Conservation (phyloP, 345 rosid species). For the Raphanus raphanistrum region DNA sequence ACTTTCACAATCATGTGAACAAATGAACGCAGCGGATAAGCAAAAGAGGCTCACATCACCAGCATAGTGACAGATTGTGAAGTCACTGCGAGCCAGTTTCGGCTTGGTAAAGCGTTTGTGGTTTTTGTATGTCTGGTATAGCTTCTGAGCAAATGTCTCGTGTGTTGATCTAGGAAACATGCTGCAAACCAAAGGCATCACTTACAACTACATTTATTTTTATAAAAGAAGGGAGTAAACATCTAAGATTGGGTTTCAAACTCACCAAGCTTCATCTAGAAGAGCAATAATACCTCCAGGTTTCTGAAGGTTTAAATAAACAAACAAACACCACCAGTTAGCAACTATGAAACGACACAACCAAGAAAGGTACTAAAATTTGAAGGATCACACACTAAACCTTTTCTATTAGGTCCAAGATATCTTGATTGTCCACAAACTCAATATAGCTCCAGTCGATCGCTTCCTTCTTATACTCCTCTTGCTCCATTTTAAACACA, state of each 20-base stretch:
- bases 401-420: conserved; percentile 97
- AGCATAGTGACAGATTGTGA: conserved; percentile 97
- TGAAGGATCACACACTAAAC: conserved; percentile 38
- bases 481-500: conserved; percentile 99
- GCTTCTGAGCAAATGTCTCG: conserved; percentile 97
- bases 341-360: conserved; percentile 12
- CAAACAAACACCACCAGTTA: conserved; percentile 16
- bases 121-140: conserved; percentile 92
- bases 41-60: conserved; percentile 77
- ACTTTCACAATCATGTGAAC: conserved; percentile 16
- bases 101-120: conserved; percentile 94
- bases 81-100: conserved; percentile 90
- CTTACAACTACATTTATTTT: conserved; percentile 4
- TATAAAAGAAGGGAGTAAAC: not conserved
- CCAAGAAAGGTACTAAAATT: not conserved
- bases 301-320: conserved; percentile 58
- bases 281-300: conserved; percentile 99
- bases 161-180: conserved; percentile 99
- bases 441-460: conserved; percentile 99
- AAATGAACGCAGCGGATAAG: conserved; percentile 12
- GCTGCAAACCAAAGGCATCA: conserved; percentile 48
- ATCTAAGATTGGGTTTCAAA: conserved; percentile 10
- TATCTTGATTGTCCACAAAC: conserved; percentile 94
- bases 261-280: conserved; percentile 99
- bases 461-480: conserved; percentile 92